These are phyloP conservation scores for Ophiostoma pallidulum DNA, from an alignment of 2,329 filamentous ascomycete genomes.

Conservation along the genomic window DNA sequence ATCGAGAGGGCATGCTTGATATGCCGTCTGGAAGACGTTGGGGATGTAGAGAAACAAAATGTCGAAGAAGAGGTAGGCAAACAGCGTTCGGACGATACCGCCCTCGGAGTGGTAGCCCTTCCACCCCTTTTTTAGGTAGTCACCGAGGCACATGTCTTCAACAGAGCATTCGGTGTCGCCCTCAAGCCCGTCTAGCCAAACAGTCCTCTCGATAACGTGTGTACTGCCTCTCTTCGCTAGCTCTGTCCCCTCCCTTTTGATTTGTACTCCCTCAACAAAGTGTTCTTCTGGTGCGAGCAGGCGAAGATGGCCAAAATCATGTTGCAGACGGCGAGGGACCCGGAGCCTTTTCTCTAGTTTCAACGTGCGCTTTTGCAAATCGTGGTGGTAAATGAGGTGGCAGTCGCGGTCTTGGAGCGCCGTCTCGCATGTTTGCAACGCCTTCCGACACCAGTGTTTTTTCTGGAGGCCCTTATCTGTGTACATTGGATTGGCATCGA, in stretches of 20 bases:
- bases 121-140: constrained; percentile 76
- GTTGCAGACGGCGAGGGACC: constrained; percentile 75
- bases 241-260: constrained; percentile 46
- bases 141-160: constrained; percentile 85
- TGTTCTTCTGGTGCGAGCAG: constrained; percentile 69
- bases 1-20: constrained; percentile 88
- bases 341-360: constrained; percentile 83
- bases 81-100: constrained; percentile 82
- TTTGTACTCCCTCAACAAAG: constrained; percentile 64
- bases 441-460: constrained; percentile 71
- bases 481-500: constrained; percentile 36
- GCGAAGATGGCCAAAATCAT: constrained; percentile 82
- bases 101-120: constrained; percentile 94
- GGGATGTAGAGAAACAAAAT: constrained; percentile 87
- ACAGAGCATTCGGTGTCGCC: constrained; percentile 60
- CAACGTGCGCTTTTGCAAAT: constrained; percentile 84
- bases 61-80: constrained; percentile 86
- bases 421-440: constrained; percentile 71
- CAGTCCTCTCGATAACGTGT: constrained; percentile 53
- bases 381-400: constrained; percentile 87
- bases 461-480: constrained; percentile 47
- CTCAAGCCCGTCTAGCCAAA: constrained; percentile 67
- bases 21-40: constrained; percentile 94
- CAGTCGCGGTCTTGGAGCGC: constrained; percentile 82
- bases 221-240: constrained; percentile 20